Conservation (phyloP, 2,329 filamentous ascomycete species). For the Fusarium continuum region DNA sequence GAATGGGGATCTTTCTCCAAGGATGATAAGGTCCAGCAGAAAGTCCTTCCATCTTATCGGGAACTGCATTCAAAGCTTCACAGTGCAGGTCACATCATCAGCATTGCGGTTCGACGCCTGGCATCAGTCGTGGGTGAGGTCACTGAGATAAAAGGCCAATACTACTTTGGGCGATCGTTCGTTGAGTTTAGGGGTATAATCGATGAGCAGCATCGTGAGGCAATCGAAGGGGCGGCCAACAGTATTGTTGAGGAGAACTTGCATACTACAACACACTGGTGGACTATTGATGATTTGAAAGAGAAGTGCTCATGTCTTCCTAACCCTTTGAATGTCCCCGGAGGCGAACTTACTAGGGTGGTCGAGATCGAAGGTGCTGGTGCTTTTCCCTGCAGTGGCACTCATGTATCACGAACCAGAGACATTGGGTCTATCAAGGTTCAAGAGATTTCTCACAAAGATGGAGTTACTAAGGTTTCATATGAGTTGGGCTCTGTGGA, state of each 20-base stretch:
- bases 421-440: neutral
- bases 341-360: neutral
- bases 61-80: neutral
- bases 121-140: neutral
- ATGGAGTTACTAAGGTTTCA: neutral
- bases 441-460: neutral
- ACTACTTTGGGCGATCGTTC: neutral
- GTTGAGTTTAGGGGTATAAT: neutral
- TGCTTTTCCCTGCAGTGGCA: neutral
- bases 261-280: neutral
- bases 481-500: neutral
- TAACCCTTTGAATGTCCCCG: neutral
- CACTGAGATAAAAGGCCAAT: neutral
- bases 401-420: neutral
- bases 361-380: neutral
- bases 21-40: neutral
- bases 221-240: neutral
- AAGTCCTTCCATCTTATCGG: neutral
- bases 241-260: neutral
- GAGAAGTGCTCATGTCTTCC: neutral
- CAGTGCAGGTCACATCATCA: neutral
- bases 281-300: neutral
- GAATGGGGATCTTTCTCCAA: neutral
- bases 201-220: neutral
- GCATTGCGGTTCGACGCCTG: neutral